Percentiles rank a stretch among this genome's conserved stretches.
These are phyloP conservation scores for Haplosporangium gracile DNA, from an alignment of 192 early-diverging fungal species.

Conservation along the genomic window DNA sequence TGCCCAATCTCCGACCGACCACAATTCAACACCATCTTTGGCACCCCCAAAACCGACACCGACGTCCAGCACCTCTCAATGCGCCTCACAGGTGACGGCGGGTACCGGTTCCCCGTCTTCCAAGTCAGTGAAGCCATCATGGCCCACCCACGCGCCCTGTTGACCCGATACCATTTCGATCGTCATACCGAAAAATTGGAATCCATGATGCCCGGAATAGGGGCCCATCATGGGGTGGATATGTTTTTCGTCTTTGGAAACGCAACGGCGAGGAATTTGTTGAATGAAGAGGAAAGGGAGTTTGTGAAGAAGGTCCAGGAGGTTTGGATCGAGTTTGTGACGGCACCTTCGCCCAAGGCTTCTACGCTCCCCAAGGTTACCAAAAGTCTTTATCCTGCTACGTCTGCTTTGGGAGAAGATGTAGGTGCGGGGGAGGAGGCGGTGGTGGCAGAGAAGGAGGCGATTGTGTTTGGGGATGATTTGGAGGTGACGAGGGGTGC, in stretches of 20 bases:
- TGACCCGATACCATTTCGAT: conserved; percentile 42
- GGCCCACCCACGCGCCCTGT: not conserved
- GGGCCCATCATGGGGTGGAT: conserved; percentile 45
- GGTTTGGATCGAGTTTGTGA: conserved; percentile 43
- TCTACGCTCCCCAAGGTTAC: not conserved
- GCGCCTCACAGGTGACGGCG: conserved; percentile 2
- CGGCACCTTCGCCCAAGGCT: not conserved
- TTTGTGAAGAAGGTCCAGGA: conserved; percentile 18
- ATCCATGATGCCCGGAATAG: not conserved
- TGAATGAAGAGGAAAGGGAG: conserved; percentile 22
- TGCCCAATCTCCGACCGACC: not conserved
- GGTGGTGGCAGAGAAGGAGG: conserved; percentile 27
- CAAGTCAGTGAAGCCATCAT: conserved; percentile 25
- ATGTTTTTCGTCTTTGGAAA: conserved; percentile 44
- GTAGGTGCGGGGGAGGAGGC: conserved; percentile 17
- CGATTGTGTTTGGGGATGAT: conserved; percentile 15
- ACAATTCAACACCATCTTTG: conserved; percentile 21
- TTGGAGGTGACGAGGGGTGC: conserved; percentile 1
- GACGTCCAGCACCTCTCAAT: conserved; percentile 2
- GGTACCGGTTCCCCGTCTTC: conserved; percentile 12
- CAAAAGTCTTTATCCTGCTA: not conserved
- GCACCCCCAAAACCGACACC: conserved; percentile 4
- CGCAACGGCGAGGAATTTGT: conserved; percentile 5
- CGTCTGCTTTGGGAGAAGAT: conserved; percentile 13
- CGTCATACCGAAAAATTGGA: conserved; percentile 19